Evolutionary conservation across 2,329 filamentous ascomycete genomes (phyloP).

Genomic region (Ophiocordyceps sinensis): DNA sequence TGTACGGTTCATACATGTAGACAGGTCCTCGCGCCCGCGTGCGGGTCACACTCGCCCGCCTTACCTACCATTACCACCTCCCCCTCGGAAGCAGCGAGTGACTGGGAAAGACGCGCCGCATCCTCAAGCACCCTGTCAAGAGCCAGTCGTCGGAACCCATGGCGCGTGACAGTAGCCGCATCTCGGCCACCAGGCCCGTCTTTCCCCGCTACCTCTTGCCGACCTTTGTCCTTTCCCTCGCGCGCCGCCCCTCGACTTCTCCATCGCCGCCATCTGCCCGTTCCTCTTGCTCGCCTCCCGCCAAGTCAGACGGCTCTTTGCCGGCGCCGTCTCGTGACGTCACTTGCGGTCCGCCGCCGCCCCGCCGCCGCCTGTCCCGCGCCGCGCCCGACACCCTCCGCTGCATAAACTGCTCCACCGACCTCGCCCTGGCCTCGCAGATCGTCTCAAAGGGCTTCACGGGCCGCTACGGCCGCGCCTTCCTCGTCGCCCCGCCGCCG

Average conservation of each 20-base stretch:
- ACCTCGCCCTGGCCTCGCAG: conserved; percentile 46
- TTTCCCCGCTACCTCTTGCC: conserved; percentile 40
- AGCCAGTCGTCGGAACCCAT: neutral
- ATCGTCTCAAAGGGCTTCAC: conserved; percentile 54
- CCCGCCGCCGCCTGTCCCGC: conserved; percentile 18
- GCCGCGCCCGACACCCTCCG: conserved; percentile 39
- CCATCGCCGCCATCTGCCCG: conserved; percentile 16
- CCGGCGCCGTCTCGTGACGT: neutral
- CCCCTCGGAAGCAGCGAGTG: neutral
- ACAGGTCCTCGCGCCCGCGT: no score
- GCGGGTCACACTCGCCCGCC: no score
- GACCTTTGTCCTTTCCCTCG: conserved; percentile 32
- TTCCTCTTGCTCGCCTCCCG: conserved; percentile 14
- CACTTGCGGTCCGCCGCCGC: no score
- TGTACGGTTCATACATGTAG: no score
- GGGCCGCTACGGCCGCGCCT: conserved; percentile 49
- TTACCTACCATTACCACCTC: neutral
- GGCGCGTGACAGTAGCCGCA: conserved; percentile 16
- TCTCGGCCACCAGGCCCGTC: conserved; percentile 25
- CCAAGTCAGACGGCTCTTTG: conserved; percentile 11
- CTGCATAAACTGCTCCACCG: conserved; percentile 42
- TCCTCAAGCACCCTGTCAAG: neutral
- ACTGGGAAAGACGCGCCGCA: neutral
- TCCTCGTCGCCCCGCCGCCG: conserved; percentile 35
- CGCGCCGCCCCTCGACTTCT: conserved; percentile 21